Conservation (phyloP, 2,329 filamentous ascomycete genomes). For the Talaromyces sp. region DNA sequence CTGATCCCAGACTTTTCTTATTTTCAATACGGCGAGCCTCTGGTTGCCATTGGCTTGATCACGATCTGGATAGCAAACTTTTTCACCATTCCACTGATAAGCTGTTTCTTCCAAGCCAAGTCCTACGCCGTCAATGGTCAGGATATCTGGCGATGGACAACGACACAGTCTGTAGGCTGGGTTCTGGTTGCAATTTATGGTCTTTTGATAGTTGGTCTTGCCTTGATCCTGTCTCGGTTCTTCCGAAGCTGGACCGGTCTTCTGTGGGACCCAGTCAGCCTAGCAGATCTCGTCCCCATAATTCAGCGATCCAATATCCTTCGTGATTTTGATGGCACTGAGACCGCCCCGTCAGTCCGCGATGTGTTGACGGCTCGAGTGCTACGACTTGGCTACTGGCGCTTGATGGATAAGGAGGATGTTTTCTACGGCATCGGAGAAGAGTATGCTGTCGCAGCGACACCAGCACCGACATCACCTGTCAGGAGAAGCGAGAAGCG, state of each 20-base stretch:
- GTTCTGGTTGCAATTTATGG: slow-evolving; percentile 69
- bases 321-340: slow-evolving; percentile 65
- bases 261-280: slow-evolving; percentile 76
- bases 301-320: slow-evolving; percentile 76
- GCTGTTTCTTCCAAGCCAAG: slow-evolving; percentile 67
- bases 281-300: slow-evolving; percentile 76
- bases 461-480: background rate
- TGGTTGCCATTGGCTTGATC: slow-evolving; percentile 62
- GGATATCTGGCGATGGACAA: slow-evolving; percentile 70
- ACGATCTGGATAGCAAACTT: slow-evolving; percentile 69
- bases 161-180: slow-evolving; percentile 75
- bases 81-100: slow-evolving; percentile 77
- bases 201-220: slow-evolving; percentile 56
- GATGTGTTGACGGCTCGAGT: slow-evolving; percentile 52
- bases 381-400: slow-evolving; percentile 84
- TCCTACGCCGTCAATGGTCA: slow-evolving; percentile 56
- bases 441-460: slow-evolving; percentile 44
- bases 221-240: slow-evolving; percentile 62
- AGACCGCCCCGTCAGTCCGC: slow-evolving; percentile 49
- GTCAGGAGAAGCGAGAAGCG: background rate
- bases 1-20: slow-evolving; percentile 64
- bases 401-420: slow-evolving; percentile 59
- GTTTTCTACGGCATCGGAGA: slow-evolving; percentile 80
- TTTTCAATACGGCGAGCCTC: slow-evolving; percentile 64
- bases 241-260: slow-evolving; percentile 65